Conservation (phyloP, 1,139 yeast genomes). For the Scheffersomyces lignicola region DNA sequence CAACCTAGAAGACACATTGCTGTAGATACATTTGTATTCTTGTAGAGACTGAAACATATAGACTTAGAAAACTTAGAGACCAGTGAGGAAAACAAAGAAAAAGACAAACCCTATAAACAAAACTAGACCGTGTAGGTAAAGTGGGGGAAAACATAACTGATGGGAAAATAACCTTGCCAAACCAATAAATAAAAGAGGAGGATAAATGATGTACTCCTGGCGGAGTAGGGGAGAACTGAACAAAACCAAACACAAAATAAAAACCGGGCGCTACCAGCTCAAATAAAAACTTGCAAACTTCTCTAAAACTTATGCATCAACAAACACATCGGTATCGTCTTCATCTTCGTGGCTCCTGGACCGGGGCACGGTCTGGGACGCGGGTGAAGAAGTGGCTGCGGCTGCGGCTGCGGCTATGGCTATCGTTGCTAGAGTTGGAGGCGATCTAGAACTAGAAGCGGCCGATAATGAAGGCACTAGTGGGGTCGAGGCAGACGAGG, state of each 20-base stretch:
- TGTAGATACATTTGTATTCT: too few relatives aligned
- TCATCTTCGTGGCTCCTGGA: constrained; percentile 19
- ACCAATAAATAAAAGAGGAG: too few relatives aligned
- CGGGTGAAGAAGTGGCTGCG: background rate
- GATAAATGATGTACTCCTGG: too few relatives aligned
- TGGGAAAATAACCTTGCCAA: constrained; percentile 5
- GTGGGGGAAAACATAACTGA: constrained; percentile 3
- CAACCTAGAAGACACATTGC: too few relatives aligned
- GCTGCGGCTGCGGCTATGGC: background rate
- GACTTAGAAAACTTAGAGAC: too few relatives aligned
- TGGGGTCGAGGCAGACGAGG: background rate
- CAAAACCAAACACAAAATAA: constrained; percentile 6
- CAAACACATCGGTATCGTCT: constrained; percentile 28
- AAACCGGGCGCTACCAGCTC: too few relatives aligned
- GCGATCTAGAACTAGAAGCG: background rate
- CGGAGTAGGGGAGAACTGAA: too few relatives aligned
- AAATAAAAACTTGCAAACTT: background rate
- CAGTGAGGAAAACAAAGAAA: too few relatives aligned
- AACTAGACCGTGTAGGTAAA: background rate
- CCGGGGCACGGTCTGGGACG: constrained; percentile 12
- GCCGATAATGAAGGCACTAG: background rate
- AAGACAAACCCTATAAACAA: background rate
- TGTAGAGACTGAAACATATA: too few relatives aligned
- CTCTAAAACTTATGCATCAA: constrained; percentile 19
- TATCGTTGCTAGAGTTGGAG: background rate